Evolutionary conservation across 225 moss, liverwort and hornwort genomes (phyloP).

Genomic region (Lunularia cruciata): DNA sequence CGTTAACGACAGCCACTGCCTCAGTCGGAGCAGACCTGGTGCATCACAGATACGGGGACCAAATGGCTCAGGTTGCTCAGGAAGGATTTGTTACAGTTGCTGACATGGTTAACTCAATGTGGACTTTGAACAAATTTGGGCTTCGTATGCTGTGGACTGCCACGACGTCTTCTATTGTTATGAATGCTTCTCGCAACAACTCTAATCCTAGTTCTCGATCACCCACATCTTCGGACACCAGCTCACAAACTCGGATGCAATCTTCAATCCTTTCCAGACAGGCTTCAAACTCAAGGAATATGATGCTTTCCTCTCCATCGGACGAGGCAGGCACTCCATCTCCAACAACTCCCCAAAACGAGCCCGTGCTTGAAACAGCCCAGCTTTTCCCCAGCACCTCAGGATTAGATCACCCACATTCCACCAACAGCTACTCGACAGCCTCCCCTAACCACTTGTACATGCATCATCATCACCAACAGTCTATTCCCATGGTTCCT

Average conservation of each 20-base stretch:
- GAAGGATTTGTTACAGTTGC: slow-evolving; percentile 54
- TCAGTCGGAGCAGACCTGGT: slow-evolving; percentile 55
- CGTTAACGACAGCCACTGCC: slow-evolving; percentile 40
- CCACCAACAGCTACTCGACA: neutral
- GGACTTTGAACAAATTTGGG: slow-evolving; percentile 82
- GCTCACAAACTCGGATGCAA: neutral
- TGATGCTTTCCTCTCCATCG: neutral
- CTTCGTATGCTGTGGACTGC: slow-evolving; percentile 61
- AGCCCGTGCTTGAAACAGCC: neutral
- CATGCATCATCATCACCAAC: neutral
- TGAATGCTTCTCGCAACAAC: slow-evolving; percentile 10
- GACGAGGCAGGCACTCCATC: neutral
- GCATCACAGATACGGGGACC: slow-evolving; percentile 55
- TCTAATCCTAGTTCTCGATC: neutral
- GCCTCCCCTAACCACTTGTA: neutral
- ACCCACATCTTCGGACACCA: slow-evolving; percentile 9
- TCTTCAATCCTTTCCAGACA: neutral
- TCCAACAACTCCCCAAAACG: neutral
- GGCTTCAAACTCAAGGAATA: too few relatives aligned
- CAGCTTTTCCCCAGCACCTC: slow-evolving; percentile 14
- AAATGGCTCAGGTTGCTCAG: slow-evolving; percentile 48
- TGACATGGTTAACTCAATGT: slow-evolving; percentile 54
- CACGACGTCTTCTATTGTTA: slow-evolving; percentile 51
- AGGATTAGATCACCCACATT: neutral
- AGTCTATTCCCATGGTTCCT: neutral